Evolutionary conservation across 2,329 filamentous ascomycete genomes (phyloP).

Genomic region (Aureobasidium sp.): DNA sequence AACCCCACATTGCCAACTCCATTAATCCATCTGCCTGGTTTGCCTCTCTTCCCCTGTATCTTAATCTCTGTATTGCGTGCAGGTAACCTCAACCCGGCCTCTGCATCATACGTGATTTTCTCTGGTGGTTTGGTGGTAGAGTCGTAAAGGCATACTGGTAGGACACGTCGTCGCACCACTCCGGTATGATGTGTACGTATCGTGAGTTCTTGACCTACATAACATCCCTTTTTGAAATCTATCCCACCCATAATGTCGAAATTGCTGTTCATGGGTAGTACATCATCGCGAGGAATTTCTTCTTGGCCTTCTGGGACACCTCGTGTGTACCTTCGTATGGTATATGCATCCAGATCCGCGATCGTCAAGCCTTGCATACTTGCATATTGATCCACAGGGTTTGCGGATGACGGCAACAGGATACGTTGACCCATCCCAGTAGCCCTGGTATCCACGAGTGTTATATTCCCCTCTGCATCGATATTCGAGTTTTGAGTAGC

Average conservation of each 20-base stretch:
- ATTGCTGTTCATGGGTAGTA: conserved; percentile 90
- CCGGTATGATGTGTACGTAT: conserved; percentile 96
- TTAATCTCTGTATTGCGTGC: conserved; percentile 54
- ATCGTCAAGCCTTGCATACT: conserved; percentile 46
- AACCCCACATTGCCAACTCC: conserved; percentile 89
- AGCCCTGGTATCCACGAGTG: conserved; percentile 43
- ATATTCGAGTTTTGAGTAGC: neutral
- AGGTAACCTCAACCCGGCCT: conserved; percentile 33
- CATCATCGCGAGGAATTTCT: conserved; percentile 76
- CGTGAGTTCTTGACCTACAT: conserved; percentile 96
- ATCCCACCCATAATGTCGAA: conserved; percentile 88
- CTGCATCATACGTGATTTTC: conserved; percentile 54
- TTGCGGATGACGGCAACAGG: conserved; percentile 32
- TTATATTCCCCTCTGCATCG: conserved; percentile 34
- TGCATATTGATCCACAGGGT: conserved; percentile 34
- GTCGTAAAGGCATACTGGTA: conserved; percentile 67
- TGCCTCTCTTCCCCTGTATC: conserved; percentile 57
- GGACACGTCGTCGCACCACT: conserved; percentile 88
- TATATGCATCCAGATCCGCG: conserved; percentile 62
- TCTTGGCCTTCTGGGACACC: conserved; percentile 88
- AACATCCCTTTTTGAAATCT: conserved; percentile 97
- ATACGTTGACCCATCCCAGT: conserved; percentile 39
- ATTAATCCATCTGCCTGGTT: conserved; percentile 80
- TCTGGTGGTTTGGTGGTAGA: conserved; percentile 44
- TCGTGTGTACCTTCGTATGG: conserved; percentile 77